These are phyloP conservation scores for Raphanus raphanistrum DNA, from an alignment of 345 rosid genomes.

Conservation along the genomic window DNA sequence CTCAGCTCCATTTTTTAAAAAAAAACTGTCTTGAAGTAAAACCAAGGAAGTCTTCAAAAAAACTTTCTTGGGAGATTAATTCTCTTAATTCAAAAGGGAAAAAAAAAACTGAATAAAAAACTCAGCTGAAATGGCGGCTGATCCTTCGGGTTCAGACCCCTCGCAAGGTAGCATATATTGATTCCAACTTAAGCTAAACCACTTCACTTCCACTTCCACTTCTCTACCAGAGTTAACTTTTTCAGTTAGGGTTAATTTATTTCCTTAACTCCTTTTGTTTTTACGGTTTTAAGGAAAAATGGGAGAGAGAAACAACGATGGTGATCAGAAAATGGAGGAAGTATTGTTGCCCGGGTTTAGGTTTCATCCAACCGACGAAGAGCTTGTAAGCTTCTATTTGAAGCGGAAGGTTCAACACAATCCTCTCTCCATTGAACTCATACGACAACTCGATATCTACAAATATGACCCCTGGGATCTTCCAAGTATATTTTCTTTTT, in stretches of 20 bases:
- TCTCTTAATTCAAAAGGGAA: slow-evolving; percentile 21
- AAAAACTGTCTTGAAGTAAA: background rate
- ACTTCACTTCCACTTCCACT: slow-evolving; percentile 33
- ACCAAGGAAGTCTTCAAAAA: slow-evolving; percentile 30
- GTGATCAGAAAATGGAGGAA: slow-evolving; percentile 60
- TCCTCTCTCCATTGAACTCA: slow-evolving; percentile 70
- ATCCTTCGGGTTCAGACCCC: slow-evolving; percentile 91
- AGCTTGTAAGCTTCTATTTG: slow-evolving; percentile 82
- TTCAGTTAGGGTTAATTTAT: slow-evolving; percentile 18
- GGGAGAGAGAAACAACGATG: slow-evolving; percentile 50
- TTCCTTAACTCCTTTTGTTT: slow-evolving; percentile 2
- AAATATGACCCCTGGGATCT: slow-evolving; percentile 97
- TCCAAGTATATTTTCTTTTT: slow-evolving; percentile 55
- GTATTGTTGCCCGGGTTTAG: slow-evolving; percentile 82
- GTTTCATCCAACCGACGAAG: slow-evolving; percentile 94
- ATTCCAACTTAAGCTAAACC: slow-evolving; percentile 46
- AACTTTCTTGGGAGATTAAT: slow-evolving; percentile 44
- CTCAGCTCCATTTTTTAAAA: slow-evolving; percentile 14
- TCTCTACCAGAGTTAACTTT: slow-evolving; percentile 18
- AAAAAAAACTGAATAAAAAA: slow-evolving; percentile 31
- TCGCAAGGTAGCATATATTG: slow-evolving; percentile 69
- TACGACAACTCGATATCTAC: slow-evolving; percentile 88
- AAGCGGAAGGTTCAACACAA: slow-evolving; percentile 75
- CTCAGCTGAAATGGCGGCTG: slow-evolving; percentile 90
- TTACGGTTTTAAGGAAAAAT: slow-evolving; percentile 32